Evolutionary conservation across 2,329 filamentous ascomycete genomes (phyloP).

Genomic region (Spiromastix sp.): DNA sequence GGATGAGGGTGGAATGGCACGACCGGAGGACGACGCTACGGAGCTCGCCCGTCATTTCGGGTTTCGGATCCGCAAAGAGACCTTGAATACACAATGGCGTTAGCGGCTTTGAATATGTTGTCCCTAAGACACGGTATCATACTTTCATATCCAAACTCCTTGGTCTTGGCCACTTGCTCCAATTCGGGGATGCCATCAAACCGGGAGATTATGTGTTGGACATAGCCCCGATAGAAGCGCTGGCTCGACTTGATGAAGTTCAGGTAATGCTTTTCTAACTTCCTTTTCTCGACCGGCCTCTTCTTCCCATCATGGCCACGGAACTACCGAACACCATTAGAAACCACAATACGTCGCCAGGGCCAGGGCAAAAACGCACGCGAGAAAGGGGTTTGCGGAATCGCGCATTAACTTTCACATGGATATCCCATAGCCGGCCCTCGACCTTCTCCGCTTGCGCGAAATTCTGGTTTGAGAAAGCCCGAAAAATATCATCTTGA

Average conservation of each 20-base stretch:
- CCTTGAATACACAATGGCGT: too few species aligned
- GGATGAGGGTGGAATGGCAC: conserved; percentile 74
- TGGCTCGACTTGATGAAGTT: conserved; percentile 81
- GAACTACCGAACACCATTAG: conserved; percentile 25
- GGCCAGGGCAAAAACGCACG: conserved; percentile 25
- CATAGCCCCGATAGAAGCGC: conserved; percentile 77
- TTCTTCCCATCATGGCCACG: conserved; percentile 41
- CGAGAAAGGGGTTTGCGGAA: conserved; percentile 61
- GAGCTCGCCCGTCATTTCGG: conserved; percentile 40
- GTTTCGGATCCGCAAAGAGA: conserved; percentile 34
- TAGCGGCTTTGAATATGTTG: too few species aligned
- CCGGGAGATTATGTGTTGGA: conserved; percentile 60
- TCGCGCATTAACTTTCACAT: conserved; percentile 65
- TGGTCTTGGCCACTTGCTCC: conserved; percentile 41
- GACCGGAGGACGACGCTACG: conserved; percentile 56
- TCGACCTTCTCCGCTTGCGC: conserved; percentile 44
- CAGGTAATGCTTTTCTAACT: conserved; percentile 70
- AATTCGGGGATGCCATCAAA: conserved; percentile 49
- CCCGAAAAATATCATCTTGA: conserved; percentile 60
- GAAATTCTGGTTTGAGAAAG: conserved; percentile 32
- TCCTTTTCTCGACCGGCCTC: conserved; percentile 56
- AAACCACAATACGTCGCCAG: neutral
- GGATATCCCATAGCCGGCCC: conserved; percentile 64
- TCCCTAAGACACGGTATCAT: too few species aligned
- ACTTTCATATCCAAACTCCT: conserved; percentile 40